Conservation (phyloP, 805 yeast genomes). For the Saccharomycopsis oosterbeekiorum region DNA sequence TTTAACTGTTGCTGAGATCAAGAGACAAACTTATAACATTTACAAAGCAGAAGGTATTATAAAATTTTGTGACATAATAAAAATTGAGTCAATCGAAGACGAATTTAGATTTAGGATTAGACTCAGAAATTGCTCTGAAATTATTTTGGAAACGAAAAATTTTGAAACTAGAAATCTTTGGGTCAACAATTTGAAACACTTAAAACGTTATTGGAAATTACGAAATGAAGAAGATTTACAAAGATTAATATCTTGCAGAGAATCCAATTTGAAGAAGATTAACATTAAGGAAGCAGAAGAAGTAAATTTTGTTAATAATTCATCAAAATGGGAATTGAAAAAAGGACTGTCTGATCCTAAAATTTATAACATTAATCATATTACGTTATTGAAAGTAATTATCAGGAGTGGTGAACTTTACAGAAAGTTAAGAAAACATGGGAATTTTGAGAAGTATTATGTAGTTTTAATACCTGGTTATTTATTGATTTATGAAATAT, state of each 20-base stretch:
- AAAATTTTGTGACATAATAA: constrained; percentile 43
- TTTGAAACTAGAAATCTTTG: constrained; percentile 47
- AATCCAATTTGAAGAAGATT: constrained; percentile 36
- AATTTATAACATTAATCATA: constrained; percentile 44
- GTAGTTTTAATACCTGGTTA: constrained; percentile 65
- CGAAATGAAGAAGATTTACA: constrained; percentile 34
- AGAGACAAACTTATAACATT: constrained; percentile 48
- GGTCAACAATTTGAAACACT: constrained; percentile 40
- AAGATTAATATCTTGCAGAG: constrained; percentile 30
- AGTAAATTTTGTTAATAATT: constrained; percentile 36
- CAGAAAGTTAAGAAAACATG: constrained; percentile 59
- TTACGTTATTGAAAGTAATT: constrained; percentile 51
- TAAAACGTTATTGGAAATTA: constrained; percentile 51
- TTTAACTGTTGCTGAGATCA: constrained; percentile 53
- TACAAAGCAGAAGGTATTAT: constrained; percentile 50
- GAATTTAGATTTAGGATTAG: constrained; percentile 47
- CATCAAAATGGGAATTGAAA: constrained; percentile 46
- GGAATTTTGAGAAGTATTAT: constrained; percentile 50
- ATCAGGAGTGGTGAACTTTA: constrained; percentile 58
- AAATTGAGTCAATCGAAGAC: constrained; percentile 22
- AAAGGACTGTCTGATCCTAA: constrained; percentile 43
- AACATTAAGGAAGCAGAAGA: constrained; percentile 49
- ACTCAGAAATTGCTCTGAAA: constrained; percentile 34
- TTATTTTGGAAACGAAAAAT: constrained; percentile 50
- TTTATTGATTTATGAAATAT: constrained; percentile 46